Percentiles rank a stretch among this genome's conserved stretches.
Evolutionary conservation across 495 filamentous ascomycete genomes (phyloP).

Genomic region (Cairneyella variabilis): DNA sequence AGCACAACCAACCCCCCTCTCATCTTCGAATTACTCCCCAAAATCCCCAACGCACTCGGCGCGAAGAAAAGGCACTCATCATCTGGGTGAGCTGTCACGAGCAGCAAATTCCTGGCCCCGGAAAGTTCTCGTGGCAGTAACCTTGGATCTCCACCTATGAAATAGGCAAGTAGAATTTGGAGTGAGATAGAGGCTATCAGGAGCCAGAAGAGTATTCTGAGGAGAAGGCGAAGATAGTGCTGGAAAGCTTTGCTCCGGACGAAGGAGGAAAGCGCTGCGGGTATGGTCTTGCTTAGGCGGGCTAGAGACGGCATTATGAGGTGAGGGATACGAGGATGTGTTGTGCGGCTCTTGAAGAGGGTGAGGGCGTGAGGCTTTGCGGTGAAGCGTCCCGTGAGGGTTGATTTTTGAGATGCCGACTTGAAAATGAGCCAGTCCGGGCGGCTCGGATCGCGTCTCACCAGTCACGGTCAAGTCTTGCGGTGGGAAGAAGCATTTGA

Average conservation of each 20-base stretch:
- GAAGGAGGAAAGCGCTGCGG: not conserved
- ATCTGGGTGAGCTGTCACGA: slow-evolving; percentile 41
- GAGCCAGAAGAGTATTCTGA: slow-evolving; percentile 24
- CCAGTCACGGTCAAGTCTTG: too few species aligned
- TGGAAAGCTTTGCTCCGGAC: not conserved
- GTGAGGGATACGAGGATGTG: too few species aligned
- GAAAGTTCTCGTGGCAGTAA: slow-evolving; percentile 35
- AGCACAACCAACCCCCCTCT: slow-evolving; percentile 35
- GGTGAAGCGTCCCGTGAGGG: too few species aligned
- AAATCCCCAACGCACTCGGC: slow-evolving; percentile 36
- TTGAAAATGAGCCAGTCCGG: too few species aligned
- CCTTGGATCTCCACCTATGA: slow-evolving; percentile 34
- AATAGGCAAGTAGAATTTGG: slow-evolving; percentile 36
- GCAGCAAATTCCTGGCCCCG: slow-evolving; percentile 32
- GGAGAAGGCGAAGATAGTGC: slow-evolving; percentile 2
- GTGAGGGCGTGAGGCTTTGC: too few species aligned
- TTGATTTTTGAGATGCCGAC: too few species aligned
- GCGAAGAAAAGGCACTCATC: slow-evolving; percentile 42
- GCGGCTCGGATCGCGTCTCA: too few species aligned
- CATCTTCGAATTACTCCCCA: slow-evolving; percentile 29
- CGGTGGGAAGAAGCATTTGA: too few species aligned
- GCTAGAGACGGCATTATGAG: too few species aligned
- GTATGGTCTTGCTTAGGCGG: too few species aligned
- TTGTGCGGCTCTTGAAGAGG: too few species aligned
- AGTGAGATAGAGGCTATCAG: slow-evolving; percentile 32